Base-by-base conservation (phyloP, 768 basidiomycete genomes). In the Porphyrellus cyaneotinctus region DNA sequence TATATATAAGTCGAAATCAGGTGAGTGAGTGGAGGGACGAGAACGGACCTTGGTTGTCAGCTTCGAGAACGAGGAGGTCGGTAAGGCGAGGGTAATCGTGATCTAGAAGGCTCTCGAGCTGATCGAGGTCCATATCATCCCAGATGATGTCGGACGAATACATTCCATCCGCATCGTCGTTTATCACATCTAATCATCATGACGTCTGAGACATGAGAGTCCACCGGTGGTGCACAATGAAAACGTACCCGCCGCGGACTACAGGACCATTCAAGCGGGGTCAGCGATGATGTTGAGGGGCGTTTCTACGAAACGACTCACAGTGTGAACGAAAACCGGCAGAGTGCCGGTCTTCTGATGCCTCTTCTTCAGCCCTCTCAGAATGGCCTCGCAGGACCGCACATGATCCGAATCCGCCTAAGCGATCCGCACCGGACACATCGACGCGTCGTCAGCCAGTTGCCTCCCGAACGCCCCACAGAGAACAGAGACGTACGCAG, bases 321-420 rank as follows among this genome's bases (percentile, higher is more conserved):
- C 84, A 0, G 83, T 84, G 60, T 87, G 80, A 24, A 87, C 80
- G 23, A 80, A 72, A 49, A 75, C 70, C 4, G 80, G 74, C 1
- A 66, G 57, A 1, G 59, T 68, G 4, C 77, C 78, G 6, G 75
- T 75, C 22, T 50, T 58, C 30, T 74, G 70, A 44, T 75, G 66
- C n/a, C 74, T 65, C 56, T 70, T 75, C 67, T 77, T 80, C 62
- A 82, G 53, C 0, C 85, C 83, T 9, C 61, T 67, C 50, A 86
- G 61, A 12, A 77, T 74, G 4, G 78, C 76, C 51, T 74, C 58
- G 0, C 72, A 72, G 0, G 76, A 76, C 0, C 59, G 58, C 0
- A 79, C 43, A 49, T 81, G 63, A 52, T 85, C 82, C 8, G 71
- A 60, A 51, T 78, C 66, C 0, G 75, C 74, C 76, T 75, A 43